A percentile compares a stretch with the other conserved stretches of the same genome.
phyloP scores from a whole-genome alignment of 164 flowering plant genomes.

The Pachysandra terminalis region DNA sequence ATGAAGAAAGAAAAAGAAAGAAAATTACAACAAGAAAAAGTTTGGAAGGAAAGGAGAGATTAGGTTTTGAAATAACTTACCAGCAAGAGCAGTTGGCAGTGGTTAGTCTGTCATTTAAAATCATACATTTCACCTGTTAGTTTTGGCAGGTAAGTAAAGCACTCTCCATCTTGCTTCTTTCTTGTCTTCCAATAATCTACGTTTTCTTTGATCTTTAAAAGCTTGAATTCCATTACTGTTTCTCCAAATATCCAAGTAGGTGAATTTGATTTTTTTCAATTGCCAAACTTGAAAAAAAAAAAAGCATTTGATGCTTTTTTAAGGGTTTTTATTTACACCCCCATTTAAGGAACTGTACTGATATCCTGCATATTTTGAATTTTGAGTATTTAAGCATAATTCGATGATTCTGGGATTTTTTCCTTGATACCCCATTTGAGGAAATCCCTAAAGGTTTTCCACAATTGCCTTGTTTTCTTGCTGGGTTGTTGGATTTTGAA shows the following conservation, averaged over 20 bases:
- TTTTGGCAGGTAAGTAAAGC: conserved; percentile 56
- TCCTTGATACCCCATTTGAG: conserved; percentile 28
- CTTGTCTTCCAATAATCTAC: conserved; percentile 12
- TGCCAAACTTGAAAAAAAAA: no score
- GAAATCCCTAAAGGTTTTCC: conserved; percentile 35
- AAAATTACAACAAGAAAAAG: neutral
- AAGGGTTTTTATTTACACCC: no score
- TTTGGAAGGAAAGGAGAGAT: conserved; percentile 19
- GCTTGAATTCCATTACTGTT: conserved; percentile 39
- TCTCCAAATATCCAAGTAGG: conserved; percentile 40
- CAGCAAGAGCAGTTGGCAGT: conserved; percentile 73
- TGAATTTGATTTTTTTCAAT: conserved; percentile 39
- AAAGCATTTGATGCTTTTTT: no score
- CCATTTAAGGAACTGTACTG: no score
- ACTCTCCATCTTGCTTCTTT: conserved; percentile 18
- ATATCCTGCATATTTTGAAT: conserved; percentile 27
- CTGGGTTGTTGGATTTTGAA: conserved; percentile 25
- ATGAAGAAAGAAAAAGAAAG: conserved; percentile 6
- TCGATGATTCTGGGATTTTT: conserved; percentile 33
- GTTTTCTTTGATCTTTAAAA: conserved; percentile 28
- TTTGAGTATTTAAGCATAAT: conserved; percentile 34
- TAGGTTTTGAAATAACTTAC: conserved; percentile 57
- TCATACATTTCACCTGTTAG: conserved; percentile 41
- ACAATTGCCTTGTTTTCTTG: conserved; percentile 17
- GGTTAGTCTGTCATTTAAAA: conserved; percentile 64